Percentiles rank a stretch among this genome's conserved stretches.
These are phyloP conservation scores for Themeda triandra DNA, from an alignment of 176 grass and related monocot species.

Conservation along the genomic window DNA sequence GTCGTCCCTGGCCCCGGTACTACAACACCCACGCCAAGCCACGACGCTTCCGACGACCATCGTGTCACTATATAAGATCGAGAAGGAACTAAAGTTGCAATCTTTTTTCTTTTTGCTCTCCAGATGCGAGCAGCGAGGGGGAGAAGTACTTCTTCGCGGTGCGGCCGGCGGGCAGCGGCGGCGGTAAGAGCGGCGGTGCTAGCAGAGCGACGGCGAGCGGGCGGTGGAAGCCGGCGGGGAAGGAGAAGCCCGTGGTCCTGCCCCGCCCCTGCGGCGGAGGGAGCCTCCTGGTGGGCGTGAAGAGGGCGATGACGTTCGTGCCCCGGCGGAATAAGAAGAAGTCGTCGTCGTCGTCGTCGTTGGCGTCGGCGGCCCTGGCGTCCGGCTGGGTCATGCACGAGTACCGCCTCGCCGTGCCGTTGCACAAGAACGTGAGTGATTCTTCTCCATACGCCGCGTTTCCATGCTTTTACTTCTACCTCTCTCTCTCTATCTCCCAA, in stretches of 20 bases:
- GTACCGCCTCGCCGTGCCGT: slow-evolving; percentile 54
- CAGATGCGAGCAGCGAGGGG: slow-evolving; percentile 49
- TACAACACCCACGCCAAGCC: too few species aligned
- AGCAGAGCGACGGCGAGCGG: slow-evolving; percentile 41
- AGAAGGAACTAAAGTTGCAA: background rate
- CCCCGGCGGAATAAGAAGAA: slow-evolving; percentile 1
- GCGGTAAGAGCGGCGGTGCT: background rate
- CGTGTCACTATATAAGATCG: background rate
- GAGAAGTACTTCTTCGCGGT: slow-evolving; percentile 77
- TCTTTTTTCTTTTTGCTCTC: background rate
- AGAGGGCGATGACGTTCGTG: slow-evolving; percentile 58
- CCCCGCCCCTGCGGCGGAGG: slow-evolving; percentile 38
- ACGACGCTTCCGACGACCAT: background rate
- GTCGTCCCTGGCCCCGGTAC: background rate
- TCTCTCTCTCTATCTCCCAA: background rate
- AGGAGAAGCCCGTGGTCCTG: slow-evolving; percentile 41
- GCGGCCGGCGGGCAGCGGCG: background rate
- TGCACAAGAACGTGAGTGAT: slow-evolving; percentile 44
- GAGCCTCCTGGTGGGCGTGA: slow-evolving; percentile 62
- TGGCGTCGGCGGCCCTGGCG: background rate
- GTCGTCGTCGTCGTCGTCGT: background rate
- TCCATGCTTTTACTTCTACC: background rate
- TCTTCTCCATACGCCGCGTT: background rate
- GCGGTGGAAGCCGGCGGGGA: slow-evolving; percentile 62
- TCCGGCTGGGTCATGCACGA: slow-evolving; percentile 86